Base-by-base conservation (phyloP, 768 basidiomycete species). In the Russula abietina region DNA sequence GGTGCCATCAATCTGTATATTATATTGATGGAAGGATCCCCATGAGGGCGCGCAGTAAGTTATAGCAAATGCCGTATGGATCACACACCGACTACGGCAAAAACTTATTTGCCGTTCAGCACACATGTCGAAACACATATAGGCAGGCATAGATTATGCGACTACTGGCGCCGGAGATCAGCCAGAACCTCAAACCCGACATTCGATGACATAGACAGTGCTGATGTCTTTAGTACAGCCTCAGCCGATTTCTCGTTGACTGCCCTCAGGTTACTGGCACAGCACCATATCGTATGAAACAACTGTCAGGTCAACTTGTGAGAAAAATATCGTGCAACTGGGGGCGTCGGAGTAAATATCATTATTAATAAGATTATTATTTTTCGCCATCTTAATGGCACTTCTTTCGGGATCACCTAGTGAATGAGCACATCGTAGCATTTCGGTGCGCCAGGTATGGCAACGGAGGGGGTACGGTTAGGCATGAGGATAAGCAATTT, bases 71-170 rank as follows among this genome's bases (percentile, higher is more conserved):
- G 45, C 56, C 51, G 51, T 53, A 58, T 9, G 16, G 19, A n/a
- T 26, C 24, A n/a, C 24, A 5, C 28, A 14, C n/a, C 17, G 24
- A 46, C 32, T 16, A 26, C 38, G 36, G 26, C 19, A 43, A 19
- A 32, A n/a, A 30, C 33, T 4, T 43, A 26, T 60, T 62, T 32
- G 32, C 61, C 48, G 61, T 38, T 22, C n/a, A 9, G 32, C n/a
- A n/a, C 32, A 63, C 62, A 57, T 63, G 62, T 63, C 19, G 28
- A 4, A 59, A 49, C 52, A 59, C 24, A 28, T 19, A 28, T 1
- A 28, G 45, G n/a, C n/a, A n/a, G n/a, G 10, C 22, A 12, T 36
- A 36, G 10, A 8, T 10, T 33, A 10, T 36, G 33, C 2, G 41
- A 43, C 8, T 1, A 7, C 28, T n/a, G 39, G 11, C 30, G 30